These are phyloP conservation scores for Herpetospermum pedunculosum DNA, from an alignment of 306 rosid genomes.

Conservation along the genomic window DNA sequence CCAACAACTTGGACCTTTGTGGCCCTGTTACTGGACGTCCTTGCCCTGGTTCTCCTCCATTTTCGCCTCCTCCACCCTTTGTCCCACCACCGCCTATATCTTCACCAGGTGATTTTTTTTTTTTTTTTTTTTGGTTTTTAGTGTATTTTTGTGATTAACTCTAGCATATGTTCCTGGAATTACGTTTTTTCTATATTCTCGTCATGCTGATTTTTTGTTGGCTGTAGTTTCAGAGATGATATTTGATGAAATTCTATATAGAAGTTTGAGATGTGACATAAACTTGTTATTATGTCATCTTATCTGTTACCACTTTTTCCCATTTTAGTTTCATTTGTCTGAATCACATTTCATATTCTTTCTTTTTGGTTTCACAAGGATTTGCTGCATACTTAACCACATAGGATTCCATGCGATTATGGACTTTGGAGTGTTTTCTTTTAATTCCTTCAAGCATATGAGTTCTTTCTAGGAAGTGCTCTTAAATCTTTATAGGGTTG, in stretches of 20 bases:
- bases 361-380: background rate
- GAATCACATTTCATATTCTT: background rate
- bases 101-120: conserved; percentile 53
- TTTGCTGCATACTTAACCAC: background rate
- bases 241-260: background rate
- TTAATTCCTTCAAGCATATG: background rate
- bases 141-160: background rate
- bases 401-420: background rate
- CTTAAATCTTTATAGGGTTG: background rate
- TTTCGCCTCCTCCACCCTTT: conserved; percentile 99
- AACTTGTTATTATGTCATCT: background rate
- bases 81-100: conserved; percentile 85
- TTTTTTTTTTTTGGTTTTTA: conserved; percentile 7
- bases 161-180: background rate
- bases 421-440: background rate
- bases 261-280: background rate
- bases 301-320: background rate
- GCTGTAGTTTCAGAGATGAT: background rate
- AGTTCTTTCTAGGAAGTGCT: background rate
- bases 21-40: conserved; percentile 99
- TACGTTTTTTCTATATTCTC: background rate
- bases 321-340: background rate
- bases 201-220: background rate
- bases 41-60: conserved; percentile 99
- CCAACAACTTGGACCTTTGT: conserved; percentile 79